Conservation (phyloP, 1,284 basidiomycete species). For the Leccinum ponderosum region DNA sequence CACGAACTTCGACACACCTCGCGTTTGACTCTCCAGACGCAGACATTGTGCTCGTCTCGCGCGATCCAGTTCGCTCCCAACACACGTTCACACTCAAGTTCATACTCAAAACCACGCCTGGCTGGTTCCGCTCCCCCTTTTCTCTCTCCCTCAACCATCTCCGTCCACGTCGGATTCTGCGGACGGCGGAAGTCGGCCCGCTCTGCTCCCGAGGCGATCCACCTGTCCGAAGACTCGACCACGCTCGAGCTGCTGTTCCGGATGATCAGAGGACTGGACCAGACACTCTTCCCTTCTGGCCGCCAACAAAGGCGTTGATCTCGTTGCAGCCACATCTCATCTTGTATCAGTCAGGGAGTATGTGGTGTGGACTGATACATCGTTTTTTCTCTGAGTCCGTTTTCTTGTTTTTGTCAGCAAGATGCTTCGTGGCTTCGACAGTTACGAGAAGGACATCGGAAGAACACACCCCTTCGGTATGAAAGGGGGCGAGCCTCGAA, state of each 20-base stretch:
- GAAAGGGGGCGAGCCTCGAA: not conserved
- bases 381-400: not conserved
- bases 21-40: constrained; percentile 48
- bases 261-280: constrained; percentile 59
- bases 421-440: not conserved
- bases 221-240: constrained; percentile 54
- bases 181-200: constrained; percentile 38
- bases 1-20: constrained; percentile 38
- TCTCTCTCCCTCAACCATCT: constrained; percentile 49
- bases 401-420: not conserved
- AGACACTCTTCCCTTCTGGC: not conserved
- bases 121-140: constrained; percentile 53
- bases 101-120: constrained; percentile 53
- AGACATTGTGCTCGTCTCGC: constrained; percentile 49
- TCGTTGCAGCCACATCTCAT: not conserved
- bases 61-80: constrained; percentile 35
- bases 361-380: not conserved
- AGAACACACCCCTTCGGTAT: not conserved
- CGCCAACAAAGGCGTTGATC: not conserved
- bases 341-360: not conserved
- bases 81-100: constrained; percentile 45
- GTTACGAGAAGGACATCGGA: not conserved
- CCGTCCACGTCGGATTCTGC: not conserved
- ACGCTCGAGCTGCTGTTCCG: constrained; percentile 57
- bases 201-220: constrained; percentile 41